These are phyloP conservation scores for Yamadazyma dendronema DNA, from an alignment of 1,139 yeast species.

Conservation along the genomic window DNA sequence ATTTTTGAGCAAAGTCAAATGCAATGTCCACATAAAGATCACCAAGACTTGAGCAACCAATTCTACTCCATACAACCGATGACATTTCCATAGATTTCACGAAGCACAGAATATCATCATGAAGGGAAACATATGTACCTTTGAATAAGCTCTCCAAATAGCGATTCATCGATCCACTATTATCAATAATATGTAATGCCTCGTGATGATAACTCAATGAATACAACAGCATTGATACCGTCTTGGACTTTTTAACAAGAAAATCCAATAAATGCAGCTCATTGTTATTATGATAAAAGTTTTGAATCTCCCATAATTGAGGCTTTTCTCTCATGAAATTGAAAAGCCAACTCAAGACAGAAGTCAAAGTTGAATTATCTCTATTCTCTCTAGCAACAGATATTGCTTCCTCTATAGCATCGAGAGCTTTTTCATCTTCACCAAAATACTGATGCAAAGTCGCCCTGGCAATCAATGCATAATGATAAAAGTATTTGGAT, in stretches of 20 bases:
- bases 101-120: slow-evolving; percentile 38
- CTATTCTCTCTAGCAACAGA: slow-evolving; percentile 84
- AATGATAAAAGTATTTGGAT: slow-evolving; percentile 69
- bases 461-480: slow-evolving; percentile 78
- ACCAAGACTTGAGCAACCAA: slow-evolving; percentile 47
- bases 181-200: slow-evolving; percentile 49
- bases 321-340: slow-evolving; percentile 71
- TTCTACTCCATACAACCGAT: slow-evolving; percentile 50
- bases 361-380: slow-evolving; percentile 71
- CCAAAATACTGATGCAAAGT: slow-evolving; percentile 75
- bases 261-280: slow-evolving; percentile 64
- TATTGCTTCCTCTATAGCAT: slow-evolving; percentile 85
- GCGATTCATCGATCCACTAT: slow-evolving; percentile 45
- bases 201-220: slow-evolving; percentile 63
- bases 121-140: slow-evolving; percentile 52
- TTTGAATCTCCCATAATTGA: slow-evolving; percentile 43
- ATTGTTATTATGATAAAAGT: slow-evolving; percentile 39
- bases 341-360: slow-evolving; percentile 77
- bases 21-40: slow-evolving; percentile 48
- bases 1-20: slow-evolving; percentile 24
- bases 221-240: slow-evolving; percentile 51
- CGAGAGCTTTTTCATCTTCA: slow-evolving; percentile 69
- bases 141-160: slow-evolving; percentile 55
- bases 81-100: slow-evolving; percentile 46
- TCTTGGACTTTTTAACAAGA: slow-evolving; percentile 55